phyloP scores from a whole-genome alignment of 495 filamentous ascomycete genomes.

The Neurospora sp. region DNA sequence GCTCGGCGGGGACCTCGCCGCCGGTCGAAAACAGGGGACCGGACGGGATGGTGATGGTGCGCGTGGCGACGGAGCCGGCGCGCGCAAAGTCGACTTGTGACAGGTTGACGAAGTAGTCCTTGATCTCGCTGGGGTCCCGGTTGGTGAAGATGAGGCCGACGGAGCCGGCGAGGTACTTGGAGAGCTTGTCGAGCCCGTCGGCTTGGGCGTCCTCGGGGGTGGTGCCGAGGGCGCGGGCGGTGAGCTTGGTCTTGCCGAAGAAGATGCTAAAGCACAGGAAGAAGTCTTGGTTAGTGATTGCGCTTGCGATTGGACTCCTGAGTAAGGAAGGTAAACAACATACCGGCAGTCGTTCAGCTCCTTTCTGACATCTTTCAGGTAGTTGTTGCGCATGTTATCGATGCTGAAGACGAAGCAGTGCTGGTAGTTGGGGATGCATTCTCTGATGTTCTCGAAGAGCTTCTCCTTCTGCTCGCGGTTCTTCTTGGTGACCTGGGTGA shows the following conservation, averaged over 20 bases:
- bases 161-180: slow-evolving; percentile 62
- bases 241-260: slow-evolving; percentile 98
- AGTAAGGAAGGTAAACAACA: slow-evolving; percentile 5
- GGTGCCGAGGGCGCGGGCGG: slow-evolving; percentile 80
- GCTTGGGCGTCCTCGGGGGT: slow-evolving; percentile 66
- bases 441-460: slow-evolving; percentile 79
- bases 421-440: slow-evolving; percentile 75
- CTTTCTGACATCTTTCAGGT: slow-evolving; percentile 82
- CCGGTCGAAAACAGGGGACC: slow-evolving; percentile 69
- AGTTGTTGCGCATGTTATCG: slow-evolving; percentile 98
- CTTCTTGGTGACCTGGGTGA: slow-evolving; percentile 87
- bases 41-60: slow-evolving; percentile 65
- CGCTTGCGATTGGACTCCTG: no score
- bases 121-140: slow-evolving; percentile 51
- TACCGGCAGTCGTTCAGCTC: slow-evolving; percentile 81
- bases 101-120: slow-evolving; percentile 57
- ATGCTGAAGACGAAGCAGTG: slow-evolving; percentile 88
- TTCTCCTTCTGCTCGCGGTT: slow-evolving; percentile 76
- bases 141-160: slow-evolving; percentile 88
- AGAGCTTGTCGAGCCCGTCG: slow-evolving; percentile 58
- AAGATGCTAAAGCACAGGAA: slow-evolving; percentile 47
- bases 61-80: slow-evolving; percentile 64
- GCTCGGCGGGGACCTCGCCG: slow-evolving; percentile 61
- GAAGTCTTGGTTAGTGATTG: no score
- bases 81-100: slow-evolving; percentile 75